These are phyloP conservation scores for Crassisporium funariophilum DNA, from an alignment of 768 basidiomycete species.

Conservation along the genomic window DNA sequence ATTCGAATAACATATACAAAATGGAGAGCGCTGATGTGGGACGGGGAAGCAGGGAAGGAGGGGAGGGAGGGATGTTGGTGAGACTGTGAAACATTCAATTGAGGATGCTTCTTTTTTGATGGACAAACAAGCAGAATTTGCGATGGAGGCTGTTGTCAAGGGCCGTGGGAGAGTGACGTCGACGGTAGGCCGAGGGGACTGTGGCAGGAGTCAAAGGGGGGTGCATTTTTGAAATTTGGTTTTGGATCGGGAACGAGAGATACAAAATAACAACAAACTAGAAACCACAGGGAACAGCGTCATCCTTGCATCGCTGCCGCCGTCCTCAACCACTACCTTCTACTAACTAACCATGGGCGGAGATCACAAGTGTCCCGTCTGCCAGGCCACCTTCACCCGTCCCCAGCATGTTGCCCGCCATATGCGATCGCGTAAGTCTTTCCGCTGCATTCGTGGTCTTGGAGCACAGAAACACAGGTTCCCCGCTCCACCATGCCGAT, in stretches of 20 bases:
- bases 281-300: conserved; percentile 25
- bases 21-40: too few relatives aligned
- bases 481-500: conserved; percentile 13
- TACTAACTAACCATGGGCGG: conserved; percentile 62
- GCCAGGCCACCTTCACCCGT: conserved; percentile 84
- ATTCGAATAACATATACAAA: too few relatives aligned
- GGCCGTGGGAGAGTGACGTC: conserved; percentile 28
- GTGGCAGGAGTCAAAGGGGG: background rate
- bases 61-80: too few relatives aligned
- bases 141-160: conserved; percentile 19
- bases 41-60: too few relatives aligned
- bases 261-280: conserved; percentile 25
- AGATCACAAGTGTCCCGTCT: conserved; percentile 86
- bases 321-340: conserved; percentile 7
- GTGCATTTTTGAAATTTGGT: background rate
- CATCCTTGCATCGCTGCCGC: conserved; percentile 14
- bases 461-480: conserved; percentile 16
- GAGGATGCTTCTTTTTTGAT: background rate
- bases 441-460: conserved; percentile 15
- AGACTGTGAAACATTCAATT: too few relatives aligned
- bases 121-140: background rate
- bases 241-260: background rate
- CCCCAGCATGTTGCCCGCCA: conserved; percentile 90
- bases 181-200: too few relatives aligned
- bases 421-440: conserved; percentile 84